A percentile compares a stretch with the other conserved stretches of the same genome.
Conservation (phyloP, 169 alveolate genomes). For the Pseudocohnilembus persalinus region DNA sequence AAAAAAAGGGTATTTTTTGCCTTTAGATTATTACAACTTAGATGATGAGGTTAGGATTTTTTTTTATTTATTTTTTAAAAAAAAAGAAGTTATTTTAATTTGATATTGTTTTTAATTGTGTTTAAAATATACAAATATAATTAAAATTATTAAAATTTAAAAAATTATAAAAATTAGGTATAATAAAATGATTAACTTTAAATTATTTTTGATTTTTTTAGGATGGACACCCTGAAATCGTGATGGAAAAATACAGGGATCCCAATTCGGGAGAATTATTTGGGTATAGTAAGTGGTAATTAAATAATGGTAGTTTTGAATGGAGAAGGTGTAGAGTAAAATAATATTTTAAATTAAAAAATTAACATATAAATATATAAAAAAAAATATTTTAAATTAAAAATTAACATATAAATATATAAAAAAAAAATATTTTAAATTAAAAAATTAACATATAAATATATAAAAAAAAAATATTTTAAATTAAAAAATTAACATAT, state of each 20-base stretch:
- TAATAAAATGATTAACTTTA: constrained; percentile 33
- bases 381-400: too few relatives aligned
- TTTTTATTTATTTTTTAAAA: too few relatives aligned
- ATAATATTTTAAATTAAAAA: too few relatives aligned
- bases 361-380: too few relatives aligned
- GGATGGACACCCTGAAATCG: constrained; percentile 31
- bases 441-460: too few relatives aligned
- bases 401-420: too few relatives aligned
- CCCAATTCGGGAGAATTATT: background rate
- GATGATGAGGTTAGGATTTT: constrained; percentile 38
- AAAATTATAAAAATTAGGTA: constrained; percentile 27
- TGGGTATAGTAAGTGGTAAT: background rate
- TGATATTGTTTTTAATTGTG: too few relatives aligned
- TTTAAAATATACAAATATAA: too few relatives aligned
- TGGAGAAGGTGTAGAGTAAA: background rate
- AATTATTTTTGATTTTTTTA: constrained; percentile 57
- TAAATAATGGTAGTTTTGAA: background rate
- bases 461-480: too few relatives aligned
- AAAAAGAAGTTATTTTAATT: too few relatives aligned
- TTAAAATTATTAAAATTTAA: constrained; percentile 40
- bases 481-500: too few relatives aligned
- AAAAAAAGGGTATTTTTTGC: constrained; percentile 36
- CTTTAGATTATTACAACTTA: constrained; percentile 62
- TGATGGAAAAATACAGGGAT: background rate
- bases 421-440: too few relatives aligned